Conservation (phyloP, 2,329 filamentous ascomycete species). For the Teratosphaeria epicoccoides region DNA sequence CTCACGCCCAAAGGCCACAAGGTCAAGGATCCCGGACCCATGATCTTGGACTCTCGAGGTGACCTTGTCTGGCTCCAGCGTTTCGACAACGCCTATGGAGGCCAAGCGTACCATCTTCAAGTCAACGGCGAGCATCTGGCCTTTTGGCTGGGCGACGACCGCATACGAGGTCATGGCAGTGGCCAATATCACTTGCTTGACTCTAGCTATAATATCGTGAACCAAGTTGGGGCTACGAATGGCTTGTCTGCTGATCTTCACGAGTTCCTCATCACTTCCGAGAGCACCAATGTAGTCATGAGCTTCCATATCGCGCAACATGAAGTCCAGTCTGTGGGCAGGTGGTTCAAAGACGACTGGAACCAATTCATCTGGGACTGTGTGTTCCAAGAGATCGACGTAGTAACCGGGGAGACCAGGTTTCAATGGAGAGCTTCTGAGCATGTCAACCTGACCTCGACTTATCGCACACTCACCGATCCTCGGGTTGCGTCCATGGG, state of each 20-base stretch:
- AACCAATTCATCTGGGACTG: conserved; percentile 19
- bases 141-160: conserved; percentile 27
- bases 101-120: conserved; percentile 20
- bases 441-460: conserved; percentile 39
- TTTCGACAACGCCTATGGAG: conserved; percentile 13
- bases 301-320: conserved; percentile 23
- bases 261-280: conserved; percentile 32
- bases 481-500: neutral
- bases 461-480: conserved; percentile 24
- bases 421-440: conserved; percentile 50
- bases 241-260: conserved; percentile 30
- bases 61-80: conserved; percentile 17
- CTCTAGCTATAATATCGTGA: conserved; percentile 23
- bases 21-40: conserved; percentile 13
- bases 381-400: conserved; percentile 32
- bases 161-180: conserved; percentile 20
- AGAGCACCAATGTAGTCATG: conserved; percentile 32
- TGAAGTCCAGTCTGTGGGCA: conserved; percentile 15
- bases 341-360: conserved; percentile 14
- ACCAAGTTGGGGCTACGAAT: conserved; percentile 28
- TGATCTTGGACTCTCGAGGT: conserved; percentile 18
- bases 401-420: conserved; percentile 41
- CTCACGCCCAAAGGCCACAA: conserved; percentile 14
- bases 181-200: conserved; percentile 21
- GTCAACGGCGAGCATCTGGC: conserved; percentile 24